Percentiles rank a stretch among this genome's conserved stretches.
These are phyloP conservation scores for Alternaria arbusti DNA, from an alignment of 2,329 filamentous ascomycete species.

Conservation along the genomic window DNA sequence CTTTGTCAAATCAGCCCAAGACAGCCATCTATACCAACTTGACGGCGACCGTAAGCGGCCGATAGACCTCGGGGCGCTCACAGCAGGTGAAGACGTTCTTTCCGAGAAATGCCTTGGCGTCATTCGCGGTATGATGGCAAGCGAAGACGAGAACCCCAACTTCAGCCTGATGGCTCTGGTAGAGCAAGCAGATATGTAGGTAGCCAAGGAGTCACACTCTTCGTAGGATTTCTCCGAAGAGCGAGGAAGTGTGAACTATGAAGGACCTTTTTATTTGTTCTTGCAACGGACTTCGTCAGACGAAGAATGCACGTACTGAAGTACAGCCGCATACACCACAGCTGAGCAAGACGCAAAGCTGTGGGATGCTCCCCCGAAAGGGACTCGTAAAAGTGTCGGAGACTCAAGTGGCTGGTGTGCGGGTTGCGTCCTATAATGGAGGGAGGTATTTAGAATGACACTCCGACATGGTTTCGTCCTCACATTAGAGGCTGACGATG, in stretches of 20 bases:
- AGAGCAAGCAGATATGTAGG: constrained; percentile 49
- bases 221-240: constrained; percentile 52
- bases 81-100: constrained; percentile 30
- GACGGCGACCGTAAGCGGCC: constrained; percentile 42
- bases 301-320: constrained; percentile 45
- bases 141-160: constrained; percentile 23
- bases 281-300: constrained; percentile 49
- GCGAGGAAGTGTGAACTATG: constrained; percentile 62
- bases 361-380: constrained; percentile 52
- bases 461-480: background rate
- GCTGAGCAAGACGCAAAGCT: constrained; percentile 57
- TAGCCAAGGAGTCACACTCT: constrained; percentile 61
- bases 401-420: constrained; percentile 56
- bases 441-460: background rate
- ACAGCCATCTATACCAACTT: constrained; percentile 35
- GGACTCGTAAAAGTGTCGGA: constrained; percentile 52
- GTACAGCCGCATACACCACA: constrained; percentile 51
- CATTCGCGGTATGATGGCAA: constrained; percentile 29
- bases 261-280: constrained; percentile 56
- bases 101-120: constrained; percentile 25
- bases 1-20: constrained; percentile 38
- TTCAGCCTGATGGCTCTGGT: constrained; percentile 44
- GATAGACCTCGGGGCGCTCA: constrained; percentile 34
- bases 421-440: constrained; percentile 32
- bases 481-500: background rate